phyloP scores from a whole-genome alignment of 2,329 filamentous ascomycete species.

The Neopestalotiopsis sp. region DNA sequence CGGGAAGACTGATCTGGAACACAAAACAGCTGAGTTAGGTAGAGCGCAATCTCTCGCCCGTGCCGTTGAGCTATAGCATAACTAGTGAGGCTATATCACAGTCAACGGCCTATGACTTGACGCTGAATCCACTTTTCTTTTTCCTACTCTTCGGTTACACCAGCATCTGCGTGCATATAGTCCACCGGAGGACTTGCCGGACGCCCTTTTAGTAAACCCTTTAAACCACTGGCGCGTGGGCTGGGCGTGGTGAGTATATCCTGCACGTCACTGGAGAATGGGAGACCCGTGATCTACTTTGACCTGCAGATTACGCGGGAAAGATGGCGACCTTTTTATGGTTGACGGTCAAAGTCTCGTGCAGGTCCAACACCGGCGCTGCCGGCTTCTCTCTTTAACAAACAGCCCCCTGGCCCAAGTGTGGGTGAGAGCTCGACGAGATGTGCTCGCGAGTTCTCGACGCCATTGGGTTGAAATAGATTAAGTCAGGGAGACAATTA shows the following conservation, averaged over 20 bases:
- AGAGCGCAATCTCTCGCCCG: background rate
- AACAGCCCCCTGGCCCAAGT: background rate
- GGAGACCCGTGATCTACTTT: background rate
- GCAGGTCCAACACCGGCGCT: background rate
- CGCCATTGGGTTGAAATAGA: conserved; percentile 12
- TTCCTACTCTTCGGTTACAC: background rate
- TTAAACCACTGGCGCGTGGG: background rate
- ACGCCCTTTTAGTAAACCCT: background rate
- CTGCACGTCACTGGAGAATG: background rate
- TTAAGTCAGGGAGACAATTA: background rate
- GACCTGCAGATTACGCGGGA: background rate
- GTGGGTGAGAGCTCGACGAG: background rate
- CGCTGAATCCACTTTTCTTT: background rate
- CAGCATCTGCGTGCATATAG: background rate
- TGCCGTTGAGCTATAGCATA: background rate
- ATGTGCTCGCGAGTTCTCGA: background rate
- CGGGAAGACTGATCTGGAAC: background rate
- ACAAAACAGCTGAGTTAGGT: background rate
- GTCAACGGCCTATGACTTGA: background rate
- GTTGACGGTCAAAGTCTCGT: background rate
- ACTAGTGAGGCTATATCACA: background rate
- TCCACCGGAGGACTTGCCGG: background rate
- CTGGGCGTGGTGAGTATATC: background rate
- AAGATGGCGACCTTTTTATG: background rate
- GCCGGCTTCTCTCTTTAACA: no score